These are phyloP conservation scores for Hura crepitans DNA, from an alignment of 441 rosid species.

Conservation along the genomic window DNA sequence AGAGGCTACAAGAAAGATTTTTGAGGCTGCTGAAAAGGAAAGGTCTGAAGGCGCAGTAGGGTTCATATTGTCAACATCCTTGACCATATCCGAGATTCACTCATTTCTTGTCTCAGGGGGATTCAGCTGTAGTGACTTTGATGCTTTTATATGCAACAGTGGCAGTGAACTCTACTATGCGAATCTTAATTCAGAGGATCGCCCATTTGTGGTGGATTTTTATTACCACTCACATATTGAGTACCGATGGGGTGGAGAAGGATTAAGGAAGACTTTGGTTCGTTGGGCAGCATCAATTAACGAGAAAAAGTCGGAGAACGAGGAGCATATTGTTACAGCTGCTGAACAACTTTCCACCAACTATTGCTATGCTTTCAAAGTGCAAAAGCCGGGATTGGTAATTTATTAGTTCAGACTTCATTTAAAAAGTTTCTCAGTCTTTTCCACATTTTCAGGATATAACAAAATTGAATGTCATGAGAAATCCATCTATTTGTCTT, in stretches of 20 bases:
- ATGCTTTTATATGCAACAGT: constrained; percentile 85
- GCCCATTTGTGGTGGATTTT: constrained; percentile 53
- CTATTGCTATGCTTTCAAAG: constrained; percentile 31
- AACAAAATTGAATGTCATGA: neutral
- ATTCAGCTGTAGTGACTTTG: constrained; percentile 61
- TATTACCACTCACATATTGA: constrained; percentile 82
- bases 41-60: constrained; percentile 51
- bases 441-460: neutral
- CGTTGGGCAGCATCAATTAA: constrained; percentile 63
- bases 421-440: neutral
- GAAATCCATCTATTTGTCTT: constrained; percentile 12
- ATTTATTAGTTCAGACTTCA: constrained; percentile 4
- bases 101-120: constrained; percentile 56
- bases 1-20: constrained; percentile 38
- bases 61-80: constrained; percentile 68
- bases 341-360: constrained; percentile 32
- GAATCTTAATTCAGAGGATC: constrained; percentile 50
- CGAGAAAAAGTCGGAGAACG: constrained; percentile 35
- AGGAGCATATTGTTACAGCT: constrained; percentile 35
- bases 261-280: constrained; percentile 62
- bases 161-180: constrained; percentile 90
- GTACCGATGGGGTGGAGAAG: constrained; percentile 87
- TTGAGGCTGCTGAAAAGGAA: constrained; percentile 51
- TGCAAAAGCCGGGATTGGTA: constrained; percentile 28
- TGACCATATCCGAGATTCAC: constrained; percentile 72